A percentile compares a stretch with the other conserved stretches of the same genome.
These are phyloP conservation scores for Heritiera littoralis DNA, from an alignment of 345 rosid genomes.

Conservation along the genomic window DNA sequence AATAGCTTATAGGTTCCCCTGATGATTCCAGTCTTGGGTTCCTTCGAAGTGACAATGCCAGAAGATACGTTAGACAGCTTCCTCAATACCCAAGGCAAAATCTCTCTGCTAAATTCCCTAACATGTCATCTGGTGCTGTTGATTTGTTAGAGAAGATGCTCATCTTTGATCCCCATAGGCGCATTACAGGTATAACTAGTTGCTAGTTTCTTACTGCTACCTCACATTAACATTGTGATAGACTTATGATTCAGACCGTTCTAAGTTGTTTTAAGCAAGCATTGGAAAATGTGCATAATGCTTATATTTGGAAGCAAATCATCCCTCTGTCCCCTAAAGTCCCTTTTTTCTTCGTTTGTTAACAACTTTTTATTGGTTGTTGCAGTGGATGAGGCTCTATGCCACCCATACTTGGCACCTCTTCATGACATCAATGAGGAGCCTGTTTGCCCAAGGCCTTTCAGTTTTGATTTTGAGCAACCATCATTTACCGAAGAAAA, in stretches of 20 bases:
- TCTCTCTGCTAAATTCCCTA: conserved; percentile 66
- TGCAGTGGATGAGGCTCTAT: conserved; percentile 85
- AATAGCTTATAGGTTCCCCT: conserved; percentile 95
- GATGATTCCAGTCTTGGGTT: conserved; percentile 95
- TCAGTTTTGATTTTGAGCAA: conserved; percentile 90
- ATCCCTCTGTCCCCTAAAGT: background rate
- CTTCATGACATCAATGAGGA: conserved; percentile 51
- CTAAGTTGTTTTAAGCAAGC: conserved; percentile 11
- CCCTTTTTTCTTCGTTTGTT: background rate
- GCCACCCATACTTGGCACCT: conserved; percentile 13
- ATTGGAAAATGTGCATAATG: background rate
- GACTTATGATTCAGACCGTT: conserved; percentile 12
- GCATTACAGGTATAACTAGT: conserved; percentile 70
- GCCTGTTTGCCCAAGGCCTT: conserved; percentile 79
- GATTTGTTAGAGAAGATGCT: conserved; percentile 96
- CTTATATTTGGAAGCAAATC: background rate
- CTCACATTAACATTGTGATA: background rate
- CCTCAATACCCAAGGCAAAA: conserved; percentile 92
- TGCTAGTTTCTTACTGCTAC: background rate
- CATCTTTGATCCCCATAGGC: conserved; percentile 83
- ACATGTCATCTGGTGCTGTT: conserved; percentile 66
- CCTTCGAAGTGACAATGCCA: conserved; percentile 92
- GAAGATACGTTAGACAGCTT: conserved; percentile 95
- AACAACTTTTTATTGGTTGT: conserved; percentile 12
- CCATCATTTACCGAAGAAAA: conserved; percentile 92